Base-by-base conservation (phyloP, 371 early-diverging fungal species). In the Capillidium heterosporum region DNA sequence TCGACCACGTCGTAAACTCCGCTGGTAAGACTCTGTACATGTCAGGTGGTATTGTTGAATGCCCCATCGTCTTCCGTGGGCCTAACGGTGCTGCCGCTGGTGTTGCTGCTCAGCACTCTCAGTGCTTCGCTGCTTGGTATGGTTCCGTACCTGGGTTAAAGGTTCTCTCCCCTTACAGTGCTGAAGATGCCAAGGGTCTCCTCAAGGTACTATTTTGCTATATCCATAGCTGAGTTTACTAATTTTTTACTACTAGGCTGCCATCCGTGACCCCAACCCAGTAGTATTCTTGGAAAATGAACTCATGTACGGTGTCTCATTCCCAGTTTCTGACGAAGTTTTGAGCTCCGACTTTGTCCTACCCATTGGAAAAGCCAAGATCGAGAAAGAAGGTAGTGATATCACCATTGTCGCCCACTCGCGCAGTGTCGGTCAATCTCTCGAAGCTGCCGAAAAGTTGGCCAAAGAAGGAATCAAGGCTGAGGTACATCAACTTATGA, bases 1-100 rank as follows among this genome's bases (percentile, higher is more conserved):
- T 99, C 67, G 99, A 99, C 70, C 99, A 99, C 65, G 87, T 99
- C 58, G 89, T 99, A 68, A 99, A 99, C 84, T 95, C 97, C 58
- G 96, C 95, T 48, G 99, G 95, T 61, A 98, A 99, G 76, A 91
- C 94, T 27, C 77, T 82, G 60, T 99, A 98, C 76, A 99, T 99
- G 99, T 89, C 96, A 39, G 98, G 95, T 48, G 96, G 94, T 43
- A 74, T 80, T 21, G 85, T 86, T 35, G 64, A 66, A 53, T 87
- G 88, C 68, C 96, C 98, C 24, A 98, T 99, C 64, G 98, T 99
- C 13, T 99, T 99, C 84, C 85, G 99, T 65, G 99, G 99, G 17
- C 99, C 99, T 57, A 99, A 99, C 77, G 99, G 99, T 61, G 95
- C 93, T 48, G 94, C 96, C 61, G 85, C 91, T 42, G 99, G 99